These are phyloP conservation scores for Aspergillus affinis DNA, from an alignment of 495 filamentous ascomycete species.

Conservation along the genomic window DNA sequence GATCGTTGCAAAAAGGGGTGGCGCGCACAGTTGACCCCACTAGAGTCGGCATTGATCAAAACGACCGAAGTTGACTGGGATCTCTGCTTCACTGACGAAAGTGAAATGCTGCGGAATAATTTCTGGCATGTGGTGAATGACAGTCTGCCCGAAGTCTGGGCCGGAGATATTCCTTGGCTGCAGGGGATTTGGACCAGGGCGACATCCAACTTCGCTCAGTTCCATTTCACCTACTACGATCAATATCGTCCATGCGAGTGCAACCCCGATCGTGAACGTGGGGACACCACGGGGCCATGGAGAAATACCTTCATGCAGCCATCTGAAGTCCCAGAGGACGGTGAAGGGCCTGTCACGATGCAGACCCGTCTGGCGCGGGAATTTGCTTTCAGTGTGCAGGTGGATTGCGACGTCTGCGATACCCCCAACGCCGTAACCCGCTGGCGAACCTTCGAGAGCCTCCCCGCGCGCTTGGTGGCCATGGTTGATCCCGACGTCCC, in stretches of 20 bases:
- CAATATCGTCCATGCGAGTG: conserved; percentile 8
- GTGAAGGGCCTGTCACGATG: conserved; percentile 17
- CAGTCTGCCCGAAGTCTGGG: conserved; percentile 4
- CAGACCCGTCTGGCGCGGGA: conserved; percentile 16
- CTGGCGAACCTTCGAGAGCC: conserved; percentile 13
- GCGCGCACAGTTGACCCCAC: conserved; percentile 14
- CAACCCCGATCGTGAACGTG: neutral
- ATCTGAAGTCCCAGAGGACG: neutral
- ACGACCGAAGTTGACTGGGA: conserved; percentile 37
- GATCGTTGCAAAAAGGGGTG: conserved; percentile 26
- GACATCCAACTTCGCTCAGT: conserved; percentile 32
- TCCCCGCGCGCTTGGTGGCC: conserved; percentile 36
- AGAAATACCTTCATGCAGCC: conserved; percentile 2
- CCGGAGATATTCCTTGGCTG: conserved; percentile 11
- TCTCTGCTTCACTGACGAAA: conserved; percentile 15
- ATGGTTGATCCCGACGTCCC: conserved; percentile 6
- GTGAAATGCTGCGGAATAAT: conserved; percentile 22
- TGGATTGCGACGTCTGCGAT: conserved; percentile 17
- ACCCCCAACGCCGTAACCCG: neutral
- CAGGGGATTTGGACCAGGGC: conserved; percentile 24
- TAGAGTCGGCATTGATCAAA: conserved; percentile 36
- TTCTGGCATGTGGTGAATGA: conserved; percentile 19
- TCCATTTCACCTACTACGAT: conserved; percentile 18
- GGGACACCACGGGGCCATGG: neutral
- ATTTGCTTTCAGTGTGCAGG: neutral